A percentile compares a stretch with the other conserved stretches of the same genome.
Evolutionary conservation across 768 basidiomycete species (phyloP).

Genomic region (Rhodotorula toruloides): DNA sequence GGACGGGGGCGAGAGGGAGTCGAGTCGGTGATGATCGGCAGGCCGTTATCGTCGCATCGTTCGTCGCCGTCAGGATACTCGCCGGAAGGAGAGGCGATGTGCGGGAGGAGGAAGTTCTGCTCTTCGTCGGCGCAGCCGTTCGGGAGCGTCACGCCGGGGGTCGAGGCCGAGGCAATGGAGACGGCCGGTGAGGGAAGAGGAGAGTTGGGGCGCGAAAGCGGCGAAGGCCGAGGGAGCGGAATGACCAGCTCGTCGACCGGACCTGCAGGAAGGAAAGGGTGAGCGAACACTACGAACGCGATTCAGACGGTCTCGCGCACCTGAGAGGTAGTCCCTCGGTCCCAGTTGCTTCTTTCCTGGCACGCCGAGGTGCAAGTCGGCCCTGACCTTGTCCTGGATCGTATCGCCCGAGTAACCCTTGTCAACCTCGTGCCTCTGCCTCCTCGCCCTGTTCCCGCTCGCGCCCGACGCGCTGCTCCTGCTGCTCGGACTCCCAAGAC

Average conservation of each 20-base stretch:
- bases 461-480: neutral
- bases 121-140: slow-evolving; percentile 9
- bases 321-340: slow-evolving; percentile 27
- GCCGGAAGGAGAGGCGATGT: too few relatives aligned
- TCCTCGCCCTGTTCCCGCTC: neutral
- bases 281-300: neutral
- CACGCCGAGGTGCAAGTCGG: slow-evolving; percentile 1
- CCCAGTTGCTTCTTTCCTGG: neutral
- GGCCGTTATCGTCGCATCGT: slow-evolving; percentile 2
- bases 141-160: neutral
- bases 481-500: neutral
- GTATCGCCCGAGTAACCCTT: slow-evolving; percentile 35
- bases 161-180: slow-evolving; percentile 6
- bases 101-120: neutral
- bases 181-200: slow-evolving; percentile 26
- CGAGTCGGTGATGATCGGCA: slow-evolving; percentile 33
- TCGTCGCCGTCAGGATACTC: neutral
- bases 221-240: slow-evolving; percentile 25
- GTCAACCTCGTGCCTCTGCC: slow-evolving; percentile 17
- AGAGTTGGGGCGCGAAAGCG: slow-evolving; percentile 17
- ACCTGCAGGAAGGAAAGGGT: neutral
- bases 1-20: slow-evolving; percentile 39
- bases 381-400: neutral
- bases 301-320: neutral
- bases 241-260: slow-evolving; percentile 30